phyloP scores from a whole-genome alignment of 768 basidiomycete genomes.

The Psilocybe tampanensis region DNA sequence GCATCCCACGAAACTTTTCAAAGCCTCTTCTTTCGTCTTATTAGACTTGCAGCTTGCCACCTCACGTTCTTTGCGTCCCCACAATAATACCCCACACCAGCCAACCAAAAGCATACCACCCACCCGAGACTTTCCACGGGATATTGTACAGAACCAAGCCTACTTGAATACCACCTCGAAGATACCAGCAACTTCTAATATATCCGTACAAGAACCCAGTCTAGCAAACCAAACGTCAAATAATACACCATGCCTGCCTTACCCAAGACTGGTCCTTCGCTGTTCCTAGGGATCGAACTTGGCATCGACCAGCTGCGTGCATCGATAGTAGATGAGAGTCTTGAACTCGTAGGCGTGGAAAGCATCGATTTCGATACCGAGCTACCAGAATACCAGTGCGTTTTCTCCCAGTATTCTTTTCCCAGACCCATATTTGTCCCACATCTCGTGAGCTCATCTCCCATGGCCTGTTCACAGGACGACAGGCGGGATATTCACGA shows the following conservation, averaged over 20 bases:
- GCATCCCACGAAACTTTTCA: conserved; percentile 3
- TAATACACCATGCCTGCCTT: conserved; percentile 39
- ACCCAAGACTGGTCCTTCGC: conserved; percentile 46
- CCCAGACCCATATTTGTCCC: background rate
- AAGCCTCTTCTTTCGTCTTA: conserved; percentile 9
- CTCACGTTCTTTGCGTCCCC: conserved; percentile 27
- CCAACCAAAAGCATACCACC: conserved; percentile 2
- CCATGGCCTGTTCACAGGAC: conserved; percentile 49
- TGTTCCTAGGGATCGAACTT: conserved; percentile 87
- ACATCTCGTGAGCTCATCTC: background rate
- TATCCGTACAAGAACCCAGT: conserved; percentile 28
- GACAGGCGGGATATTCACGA: conserved; percentile 85
- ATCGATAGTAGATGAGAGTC: conserved; percentile 79
- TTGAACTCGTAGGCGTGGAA: conserved; percentile 83
- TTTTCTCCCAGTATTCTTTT: conserved; percentile 19
- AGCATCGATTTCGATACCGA: conserved; percentile 83
- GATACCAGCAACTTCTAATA: conserved; percentile 31
- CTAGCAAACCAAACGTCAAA: conserved; percentile 2
- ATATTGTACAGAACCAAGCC: conserved; percentile 16
- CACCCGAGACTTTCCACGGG: conserved; percentile 7
- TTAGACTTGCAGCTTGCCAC: conserved; percentile 27
- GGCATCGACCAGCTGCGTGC: conserved; percentile 84
- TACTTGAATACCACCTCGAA: conserved; percentile 28
- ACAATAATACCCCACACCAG: conserved; percentile 17
- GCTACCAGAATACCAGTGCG: conserved; percentile 80